A percentile compares a stretch with the other conserved stretches of the same genome.
Evolutionary conservation across 805 yeast species (phyloP).

Genomic region (Lachancea fermentati): DNA sequence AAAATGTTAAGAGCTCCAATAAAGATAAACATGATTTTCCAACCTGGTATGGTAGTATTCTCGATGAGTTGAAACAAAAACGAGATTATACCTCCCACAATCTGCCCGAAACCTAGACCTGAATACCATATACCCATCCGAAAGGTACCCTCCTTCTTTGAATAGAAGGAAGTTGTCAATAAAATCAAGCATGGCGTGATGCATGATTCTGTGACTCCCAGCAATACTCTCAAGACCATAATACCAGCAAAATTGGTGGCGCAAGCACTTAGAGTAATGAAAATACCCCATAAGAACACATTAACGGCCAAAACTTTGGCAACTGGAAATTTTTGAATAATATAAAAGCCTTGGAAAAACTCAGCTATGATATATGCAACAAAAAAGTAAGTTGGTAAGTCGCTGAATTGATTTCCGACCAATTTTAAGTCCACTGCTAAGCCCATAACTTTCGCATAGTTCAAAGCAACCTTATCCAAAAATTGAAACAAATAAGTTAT

Average conservation of each 20-base stretch:
- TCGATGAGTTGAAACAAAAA: slow-evolving; percentile 39
- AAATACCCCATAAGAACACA: background rate
- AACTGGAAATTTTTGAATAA: background rate
- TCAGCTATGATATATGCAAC: background rate
- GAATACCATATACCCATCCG: slow-evolving; percentile 28
- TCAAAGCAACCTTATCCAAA: background rate
- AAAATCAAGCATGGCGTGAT: slow-evolving; percentile 35
- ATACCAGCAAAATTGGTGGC: slow-evolving; percentile 35
- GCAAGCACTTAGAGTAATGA: slow-evolving; percentile 20
- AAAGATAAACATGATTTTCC: slow-evolving; percentile 42
- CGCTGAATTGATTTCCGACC: background rate
- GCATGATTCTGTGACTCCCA: slow-evolving; percentile 38
- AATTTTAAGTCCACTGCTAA: background rate
- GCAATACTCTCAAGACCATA: slow-evolving; percentile 36
- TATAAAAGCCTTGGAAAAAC: background rate
- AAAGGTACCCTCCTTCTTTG: slow-evolving; percentile 18
- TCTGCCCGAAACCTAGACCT: slow-evolving; percentile 28
- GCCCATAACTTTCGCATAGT: background rate
- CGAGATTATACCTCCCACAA: slow-evolving; percentile 25
- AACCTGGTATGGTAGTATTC: slow-evolving; percentile 27
- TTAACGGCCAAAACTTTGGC: background rate
- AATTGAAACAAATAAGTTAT: background rate
- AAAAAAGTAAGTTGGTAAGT: background rate
- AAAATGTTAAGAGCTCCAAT: slow-evolving; percentile 38
- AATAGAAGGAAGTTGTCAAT: slow-evolving; percentile 24